Conservation (phyloP, 2,329 filamentous ascomycete species). For the Pseudocercospora crystallina region DNA sequence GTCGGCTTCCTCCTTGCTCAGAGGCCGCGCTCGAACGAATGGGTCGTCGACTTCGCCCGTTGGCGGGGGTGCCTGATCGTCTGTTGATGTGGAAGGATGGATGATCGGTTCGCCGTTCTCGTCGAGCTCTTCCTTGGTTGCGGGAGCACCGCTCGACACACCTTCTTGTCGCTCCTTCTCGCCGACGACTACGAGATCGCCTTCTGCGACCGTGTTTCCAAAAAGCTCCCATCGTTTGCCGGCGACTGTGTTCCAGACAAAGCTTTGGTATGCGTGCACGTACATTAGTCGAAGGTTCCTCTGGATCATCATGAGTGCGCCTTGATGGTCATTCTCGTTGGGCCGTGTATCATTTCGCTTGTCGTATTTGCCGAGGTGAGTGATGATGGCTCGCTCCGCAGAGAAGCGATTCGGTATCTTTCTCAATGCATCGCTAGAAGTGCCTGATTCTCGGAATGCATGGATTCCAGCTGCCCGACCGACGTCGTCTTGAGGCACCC, state of each 20-base stretch:
- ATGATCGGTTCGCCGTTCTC: slow-evolving; percentile 67
- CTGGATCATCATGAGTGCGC: slow-evolving; percentile 76
- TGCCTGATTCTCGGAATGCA: slow-evolving; percentile 62
- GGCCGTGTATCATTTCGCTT: slow-evolving; percentile 46
- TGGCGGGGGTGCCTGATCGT: slow-evolving; percentile 7
- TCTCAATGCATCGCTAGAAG: slow-evolving; percentile 56
- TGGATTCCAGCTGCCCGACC: slow-evolving; percentile 76
- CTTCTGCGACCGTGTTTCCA: slow-evolving; percentile 72
- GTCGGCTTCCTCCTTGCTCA: slow-evolving; percentile 74
- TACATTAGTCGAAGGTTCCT: slow-evolving; percentile 89
- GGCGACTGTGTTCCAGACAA: slow-evolving; percentile 86
- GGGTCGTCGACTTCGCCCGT: slow-evolving; percentile 56
- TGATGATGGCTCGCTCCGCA: slow-evolving; percentile 76
- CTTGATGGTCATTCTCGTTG: slow-evolving; percentile 69
- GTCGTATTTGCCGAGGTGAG: slow-evolving; percentile 61
- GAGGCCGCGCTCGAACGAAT: slow-evolving; percentile 68
- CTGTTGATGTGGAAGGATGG: slow-evolving; percentile 47
- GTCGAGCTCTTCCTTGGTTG: slow-evolving; percentile 47
- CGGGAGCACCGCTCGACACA: slow-evolving; percentile 32
- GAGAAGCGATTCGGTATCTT: slow-evolving; percentile 77
- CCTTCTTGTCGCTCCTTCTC: slow-evolving; percentile 54
- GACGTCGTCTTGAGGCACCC: slow-evolving; percentile 72
- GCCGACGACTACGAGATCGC: slow-evolving; percentile 75
- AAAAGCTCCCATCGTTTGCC: slow-evolving; percentile 77
- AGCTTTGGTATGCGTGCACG: slow-evolving; percentile 91